Evolutionary conservation across 805 yeast genomes (phyloP).

Genomic region (Wickerhamiella hasegawae): DNA sequence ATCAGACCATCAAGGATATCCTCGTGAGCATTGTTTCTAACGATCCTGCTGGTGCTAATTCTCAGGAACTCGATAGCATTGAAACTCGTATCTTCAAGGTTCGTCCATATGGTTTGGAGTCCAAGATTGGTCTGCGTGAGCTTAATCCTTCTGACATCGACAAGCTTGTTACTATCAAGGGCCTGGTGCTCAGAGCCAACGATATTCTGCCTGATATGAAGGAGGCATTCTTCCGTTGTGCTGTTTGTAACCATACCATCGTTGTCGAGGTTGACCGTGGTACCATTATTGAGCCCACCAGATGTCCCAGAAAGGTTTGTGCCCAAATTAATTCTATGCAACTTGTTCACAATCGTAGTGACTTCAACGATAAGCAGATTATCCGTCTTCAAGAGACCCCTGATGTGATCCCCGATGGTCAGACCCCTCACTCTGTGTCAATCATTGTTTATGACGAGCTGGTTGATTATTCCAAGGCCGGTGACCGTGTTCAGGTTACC

Average conservation of each 20-base stretch:
- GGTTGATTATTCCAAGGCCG: slow-evolving; percentile 89
- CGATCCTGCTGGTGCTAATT: slow-evolving; percentile 15
- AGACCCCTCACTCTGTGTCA: slow-evolving; percentile 92
- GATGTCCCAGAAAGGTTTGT: slow-evolving; percentile 84
- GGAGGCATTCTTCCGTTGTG: slow-evolving; percentile 88
- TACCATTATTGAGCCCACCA: slow-evolving; percentile 78
- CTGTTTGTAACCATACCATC: slow-evolving; percentile 83
- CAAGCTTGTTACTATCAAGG: slow-evolving; percentile 79
- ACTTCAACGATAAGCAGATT: slow-evolving; percentile 91
- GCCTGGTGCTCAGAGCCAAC: slow-evolving; percentile 75
- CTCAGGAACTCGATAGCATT: slow-evolving; percentile 40
- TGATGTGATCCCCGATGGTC: slow-evolving; percentile 93
- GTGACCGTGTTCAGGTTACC: slow-evolving; percentile 89
- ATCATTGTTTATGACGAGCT: slow-evolving; percentile 90
- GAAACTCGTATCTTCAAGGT: slow-evolving; percentile 75
- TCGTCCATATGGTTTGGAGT: slow-evolving; percentile 72
- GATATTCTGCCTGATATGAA: slow-evolving; percentile 96
- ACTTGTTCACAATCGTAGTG: slow-evolving; percentile 77
- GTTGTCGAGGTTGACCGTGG: slow-evolving; percentile 92
- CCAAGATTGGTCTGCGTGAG: slow-evolving; percentile 69
- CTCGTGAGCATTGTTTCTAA: slow-evolving; percentile 36
- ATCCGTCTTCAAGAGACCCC: slow-evolving; percentile 91
- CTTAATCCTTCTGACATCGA: slow-evolving; percentile 89
- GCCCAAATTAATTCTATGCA: slow-evolving; percentile 75
- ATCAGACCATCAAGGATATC: slow-evolving; percentile 82